These are phyloP conservation scores for Isabelozyma pseudorhagii DNA, from an alignment of 805 yeast genomes.

Conservation along the genomic window DNA sequence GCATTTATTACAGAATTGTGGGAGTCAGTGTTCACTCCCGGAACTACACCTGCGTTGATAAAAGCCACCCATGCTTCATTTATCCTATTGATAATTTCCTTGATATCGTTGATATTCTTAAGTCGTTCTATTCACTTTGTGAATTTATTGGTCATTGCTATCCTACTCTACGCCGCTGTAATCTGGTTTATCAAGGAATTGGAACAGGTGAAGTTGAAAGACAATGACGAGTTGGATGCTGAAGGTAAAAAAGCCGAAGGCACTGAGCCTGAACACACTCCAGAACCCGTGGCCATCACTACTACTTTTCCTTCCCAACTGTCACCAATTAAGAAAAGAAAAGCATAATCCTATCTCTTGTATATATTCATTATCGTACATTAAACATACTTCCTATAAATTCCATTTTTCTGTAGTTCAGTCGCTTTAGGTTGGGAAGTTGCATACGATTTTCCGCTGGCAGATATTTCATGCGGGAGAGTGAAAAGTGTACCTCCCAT, in stretches of 20 bases:
- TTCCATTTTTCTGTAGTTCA: too few relatives aligned
- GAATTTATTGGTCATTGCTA: conserved; percentile 53
- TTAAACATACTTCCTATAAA: conserved; percentile 40
- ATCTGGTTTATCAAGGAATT: conserved; percentile 86
- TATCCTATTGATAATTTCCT: conserved; percentile 53
- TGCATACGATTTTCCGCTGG: too few relatives aligned
- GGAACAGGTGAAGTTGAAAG: conserved; percentile 43
- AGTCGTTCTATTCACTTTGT: conserved; percentile 67
- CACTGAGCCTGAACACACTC: neutral
- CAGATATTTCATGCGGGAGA: too few relatives aligned
- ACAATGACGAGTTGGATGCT: conserved; percentile 36
- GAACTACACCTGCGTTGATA: conserved; percentile 86
- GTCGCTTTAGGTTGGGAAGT: too few relatives aligned
- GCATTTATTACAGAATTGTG: conserved; percentile 66
- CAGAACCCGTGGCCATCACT: neutral
- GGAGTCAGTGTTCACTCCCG: conserved; percentile 91
- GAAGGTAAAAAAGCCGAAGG: conserved; percentile 14
- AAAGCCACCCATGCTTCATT: conserved; percentile 87
- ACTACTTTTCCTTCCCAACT: neutral
- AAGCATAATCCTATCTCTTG: neutral
- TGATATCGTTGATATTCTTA: conserved; percentile 55
- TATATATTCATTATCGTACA: neutral
- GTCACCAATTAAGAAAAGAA: neutral
- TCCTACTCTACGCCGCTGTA: conserved; percentile 71
- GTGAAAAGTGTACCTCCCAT: too few relatives aligned